Percentiles rank a stretch among this genome's conserved stretches.
phyloP scores from a whole-genome alignment of 2,329 filamentous ascomycete species.

The Teratosphaeria pseudoeucalypti region DNA sequence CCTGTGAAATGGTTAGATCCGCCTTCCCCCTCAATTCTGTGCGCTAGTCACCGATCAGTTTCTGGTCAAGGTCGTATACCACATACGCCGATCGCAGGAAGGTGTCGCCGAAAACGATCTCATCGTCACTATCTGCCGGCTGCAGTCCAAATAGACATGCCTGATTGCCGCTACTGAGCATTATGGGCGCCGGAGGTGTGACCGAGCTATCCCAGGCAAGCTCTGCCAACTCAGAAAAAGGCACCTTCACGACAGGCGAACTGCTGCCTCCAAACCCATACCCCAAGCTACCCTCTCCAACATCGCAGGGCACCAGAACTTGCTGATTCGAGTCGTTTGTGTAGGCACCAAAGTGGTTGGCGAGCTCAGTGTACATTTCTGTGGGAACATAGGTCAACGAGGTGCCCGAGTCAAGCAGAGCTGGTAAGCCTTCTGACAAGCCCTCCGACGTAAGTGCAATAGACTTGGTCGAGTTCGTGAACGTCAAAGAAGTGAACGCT shows the following conservation, averaged over 20 bases:
- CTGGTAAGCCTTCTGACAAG: not conserved
- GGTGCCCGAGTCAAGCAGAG: not conserved
- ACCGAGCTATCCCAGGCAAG: constrained; percentile 2
- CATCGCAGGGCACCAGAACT: not conserved
- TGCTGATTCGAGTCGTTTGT: not conserved
- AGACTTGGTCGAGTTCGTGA: not conserved
- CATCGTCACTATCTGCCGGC: not conserved
- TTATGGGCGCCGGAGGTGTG: constrained; percentile 4
- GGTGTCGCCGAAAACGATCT: constrained; percentile 5
- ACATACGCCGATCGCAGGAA: constrained; percentile 9
- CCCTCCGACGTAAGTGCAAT: not conserved
- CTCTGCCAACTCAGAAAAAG: constrained; percentile 1
- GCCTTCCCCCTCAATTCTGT: not conserved
- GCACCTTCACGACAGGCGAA: not conserved
- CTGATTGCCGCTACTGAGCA: constrained; percentile 2
- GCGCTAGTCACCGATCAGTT: not conserved
- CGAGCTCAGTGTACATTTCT: not conserved
- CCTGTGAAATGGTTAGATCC: not conserved
- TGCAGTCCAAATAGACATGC: constrained; percentile 2
- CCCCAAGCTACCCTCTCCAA: not conserved
- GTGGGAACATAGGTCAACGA: not conserved
- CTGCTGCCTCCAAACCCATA: not conserved
- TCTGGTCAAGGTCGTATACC: constrained; percentile 6
- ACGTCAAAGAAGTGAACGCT: not conserved
- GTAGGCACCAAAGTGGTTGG: not conserved